Evolutionary conservation across 2,329 filamentous ascomycete species (phyloP).

Genomic region (Cordyceps tenuipes): DNA sequence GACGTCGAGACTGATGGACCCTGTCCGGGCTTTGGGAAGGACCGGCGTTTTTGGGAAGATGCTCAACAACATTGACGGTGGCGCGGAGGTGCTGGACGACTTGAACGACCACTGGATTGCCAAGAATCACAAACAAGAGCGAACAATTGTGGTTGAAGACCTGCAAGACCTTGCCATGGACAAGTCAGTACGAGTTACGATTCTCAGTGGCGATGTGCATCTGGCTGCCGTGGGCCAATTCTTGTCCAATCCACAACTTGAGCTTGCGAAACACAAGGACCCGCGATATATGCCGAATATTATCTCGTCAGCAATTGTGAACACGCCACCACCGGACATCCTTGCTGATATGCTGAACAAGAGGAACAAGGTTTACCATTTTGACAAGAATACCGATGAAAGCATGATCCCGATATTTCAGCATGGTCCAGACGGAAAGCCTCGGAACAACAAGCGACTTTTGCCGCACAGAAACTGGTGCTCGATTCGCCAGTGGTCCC

Average conservation of each 20-base stretch:
- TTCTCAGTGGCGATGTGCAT: slow-evolving; percentile 90
- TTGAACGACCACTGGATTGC: slow-evolving; percentile 97
- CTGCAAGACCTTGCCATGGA: slow-evolving; percentile 88
- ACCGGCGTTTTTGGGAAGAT: slow-evolving; percentile 71
- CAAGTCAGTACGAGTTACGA: slow-evolving; percentile 84
- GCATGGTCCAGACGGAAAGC: slow-evolving; percentile 80
- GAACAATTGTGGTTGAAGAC: slow-evolving; percentile 79
- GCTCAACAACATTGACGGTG: slow-evolving; percentile 83
- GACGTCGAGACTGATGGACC: slow-evolving; percentile 78
- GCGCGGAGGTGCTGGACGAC: slow-evolving; percentile 85
- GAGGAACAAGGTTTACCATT: slow-evolving; percentile 73
- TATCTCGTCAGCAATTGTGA: slow-evolving; percentile 88
- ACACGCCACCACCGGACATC: slow-evolving; percentile 78
- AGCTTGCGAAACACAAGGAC: slow-evolving; percentile 77
- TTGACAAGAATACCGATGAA: slow-evolving; percentile 75
- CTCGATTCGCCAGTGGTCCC: slow-evolving; percentile 76
- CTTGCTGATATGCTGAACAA: slow-evolving; percentile 90
- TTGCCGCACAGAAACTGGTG: slow-evolving; percentile 94
- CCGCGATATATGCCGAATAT: slow-evolving; percentile 96
- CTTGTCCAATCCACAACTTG: slow-evolving; percentile 79
- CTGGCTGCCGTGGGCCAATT: slow-evolving; percentile 89
- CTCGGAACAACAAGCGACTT: slow-evolving; percentile 82
- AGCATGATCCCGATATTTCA: slow-evolving; percentile 92
- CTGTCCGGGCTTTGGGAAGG: slow-evolving; percentile 79
- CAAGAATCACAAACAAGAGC: slow-evolving; percentile 86